Percentiles rank a stretch among this genome's conserved stretches.
These are phyloP conservation scores for Kuraishia ogatae DNA, from an alignment of 805 yeast genomes.

Conservation along the genomic window DNA sequence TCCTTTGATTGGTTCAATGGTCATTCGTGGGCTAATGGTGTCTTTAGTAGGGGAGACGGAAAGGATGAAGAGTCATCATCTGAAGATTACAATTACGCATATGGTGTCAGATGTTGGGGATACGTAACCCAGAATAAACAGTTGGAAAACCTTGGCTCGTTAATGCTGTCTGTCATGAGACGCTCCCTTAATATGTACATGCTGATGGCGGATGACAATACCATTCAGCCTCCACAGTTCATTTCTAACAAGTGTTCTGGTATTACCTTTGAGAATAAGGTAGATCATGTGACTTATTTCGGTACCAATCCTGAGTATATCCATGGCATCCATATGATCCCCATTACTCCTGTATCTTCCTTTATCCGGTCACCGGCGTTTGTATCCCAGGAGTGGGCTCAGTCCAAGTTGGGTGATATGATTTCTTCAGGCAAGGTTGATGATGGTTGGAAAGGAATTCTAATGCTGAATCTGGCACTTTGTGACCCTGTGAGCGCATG, in stretches of 20 bases:
- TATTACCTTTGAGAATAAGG: constrained; percentile 58
- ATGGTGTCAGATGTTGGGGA: constrained; percentile 55
- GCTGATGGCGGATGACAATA: constrained; percentile 39
- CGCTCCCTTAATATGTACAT: constrained; percentile 42
- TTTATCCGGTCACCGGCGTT: constrained; percentile 48
- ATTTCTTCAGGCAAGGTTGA: constrained; percentile 34
- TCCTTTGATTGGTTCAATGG: constrained; percentile 69
- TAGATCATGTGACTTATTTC: constrained; percentile 64
- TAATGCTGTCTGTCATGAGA: constrained; percentile 50
- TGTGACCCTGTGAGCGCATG: constrained; percentile 60
- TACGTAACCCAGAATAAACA: constrained; percentile 38
- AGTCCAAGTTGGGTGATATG: constrained; percentile 34
- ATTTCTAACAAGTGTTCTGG: constrained; percentile 63
- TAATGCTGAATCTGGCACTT: constrained; percentile 69
- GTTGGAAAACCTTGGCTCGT: constrained; percentile 44
- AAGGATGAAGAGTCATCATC: constrained; percentile 66
- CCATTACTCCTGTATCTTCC: constrained; percentile 58
- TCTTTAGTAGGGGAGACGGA: constrained; percentile 63
- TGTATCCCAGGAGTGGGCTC: constrained; percentile 59
- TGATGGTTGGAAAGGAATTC: constrained; percentile 70
- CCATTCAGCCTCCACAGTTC: constrained; percentile 43
- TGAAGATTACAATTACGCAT: constrained; percentile 61
- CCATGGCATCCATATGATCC: constrained; percentile 68
- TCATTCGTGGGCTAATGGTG: constrained; percentile 70
- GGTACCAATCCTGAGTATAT: constrained; percentile 60